phyloP scores from a whole-genome alignment of 768 basidiomycete species.

The Plicaturopsis crispa region DNA sequence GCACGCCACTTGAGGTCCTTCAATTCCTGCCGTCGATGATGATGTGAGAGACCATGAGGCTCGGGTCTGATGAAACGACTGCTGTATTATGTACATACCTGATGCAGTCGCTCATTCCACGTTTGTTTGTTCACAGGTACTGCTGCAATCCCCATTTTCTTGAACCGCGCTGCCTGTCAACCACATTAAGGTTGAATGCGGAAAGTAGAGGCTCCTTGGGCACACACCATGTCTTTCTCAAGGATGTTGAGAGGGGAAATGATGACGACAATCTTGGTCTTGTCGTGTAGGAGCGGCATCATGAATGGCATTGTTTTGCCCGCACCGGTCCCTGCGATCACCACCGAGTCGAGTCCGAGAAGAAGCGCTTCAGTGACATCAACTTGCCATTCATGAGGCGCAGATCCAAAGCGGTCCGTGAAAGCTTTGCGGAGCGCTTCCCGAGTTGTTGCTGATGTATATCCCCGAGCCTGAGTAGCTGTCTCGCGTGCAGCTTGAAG shows the following conservation, averaged over 20 bases:
- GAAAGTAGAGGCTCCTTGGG: not conserved
- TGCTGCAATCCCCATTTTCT: constrained; percentile 18
- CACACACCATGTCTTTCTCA: constrained; percentile 26
- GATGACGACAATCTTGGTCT: constrained; percentile 18
- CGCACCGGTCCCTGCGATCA: constrained; percentile 28
- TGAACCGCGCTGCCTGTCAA: constrained; percentile 20
- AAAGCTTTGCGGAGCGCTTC: constrained; percentile 7
- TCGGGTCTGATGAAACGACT: not conserved
- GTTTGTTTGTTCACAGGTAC: constrained; percentile 29
- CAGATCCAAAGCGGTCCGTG: constrained; percentile 8
- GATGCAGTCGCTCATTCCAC: constrained; percentile 16
- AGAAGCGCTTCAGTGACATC: constrained; percentile 28
- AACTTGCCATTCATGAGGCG: constrained; percentile 28
- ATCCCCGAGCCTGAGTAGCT: constrained; percentile 3
- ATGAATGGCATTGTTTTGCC: constrained; percentile 32
- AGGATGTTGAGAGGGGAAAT: constrained; percentile 30
- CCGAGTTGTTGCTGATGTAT: constrained; percentile 4
- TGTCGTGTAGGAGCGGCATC: constrained; percentile 19
- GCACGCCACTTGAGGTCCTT: constrained; percentile 21
- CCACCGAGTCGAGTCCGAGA: constrained; percentile 23
- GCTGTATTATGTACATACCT: constrained; percentile 16
- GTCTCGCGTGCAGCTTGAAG: constrained; percentile 5
- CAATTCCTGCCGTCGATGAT: constrained; percentile 1
- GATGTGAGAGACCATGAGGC: not conserved
- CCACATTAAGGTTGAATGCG: not conserved